Base-by-base conservation (phyloP, 768 basidiomycete genomes). In the Kwoniella dendrophila region DNA sequence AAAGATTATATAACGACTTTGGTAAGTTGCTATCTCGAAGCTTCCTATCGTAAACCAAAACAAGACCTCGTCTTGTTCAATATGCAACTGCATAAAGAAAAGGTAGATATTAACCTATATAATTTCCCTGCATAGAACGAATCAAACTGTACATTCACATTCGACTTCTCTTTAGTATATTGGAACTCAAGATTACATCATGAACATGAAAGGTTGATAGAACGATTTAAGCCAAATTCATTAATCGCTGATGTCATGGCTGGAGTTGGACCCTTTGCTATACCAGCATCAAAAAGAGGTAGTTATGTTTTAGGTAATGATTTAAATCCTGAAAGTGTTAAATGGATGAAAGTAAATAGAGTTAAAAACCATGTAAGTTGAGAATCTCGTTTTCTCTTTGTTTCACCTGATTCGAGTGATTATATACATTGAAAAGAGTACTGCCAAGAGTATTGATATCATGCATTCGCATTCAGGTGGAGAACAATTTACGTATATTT, bases 151-250 rank as follows among this genome's bases (percentile, higher is more conserved):
- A 82, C 82, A 32, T 98, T 98, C 79, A 87, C 84, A 1, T 98
- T 99, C 71, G 93, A 99, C 77, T 99, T 98, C 74, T 87, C 89
- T 5, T 83, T 87, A 74, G 96, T 98, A 12, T 99, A 99, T 79
- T 99, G 94, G 94, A 99, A 99, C 81, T 95, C 94, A 18, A 87
- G 96, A 36, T 81, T 99, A 34, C 89, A 92, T 59, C 86, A 87
- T 3, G 96, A 99, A 74, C 96, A 99, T 73, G 86, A 87, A 27
- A 87, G 94, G 2, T 82, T 99, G 16, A 89, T 98, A 41, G 76
- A 83, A 18, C 67, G 83, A 34, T 94, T 97, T 80, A 76, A 83
- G 27, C 85, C 87, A 0, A 74, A 74, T 1, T 83, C 86, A 26
- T 85, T 98, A 20, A 79, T 98, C 24, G 93, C 87, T 2, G 96